phyloP scores from a whole-genome alignment of 495 filamentous ascomycete genomes.

The Staphylotrichum longicolle region DNA sequence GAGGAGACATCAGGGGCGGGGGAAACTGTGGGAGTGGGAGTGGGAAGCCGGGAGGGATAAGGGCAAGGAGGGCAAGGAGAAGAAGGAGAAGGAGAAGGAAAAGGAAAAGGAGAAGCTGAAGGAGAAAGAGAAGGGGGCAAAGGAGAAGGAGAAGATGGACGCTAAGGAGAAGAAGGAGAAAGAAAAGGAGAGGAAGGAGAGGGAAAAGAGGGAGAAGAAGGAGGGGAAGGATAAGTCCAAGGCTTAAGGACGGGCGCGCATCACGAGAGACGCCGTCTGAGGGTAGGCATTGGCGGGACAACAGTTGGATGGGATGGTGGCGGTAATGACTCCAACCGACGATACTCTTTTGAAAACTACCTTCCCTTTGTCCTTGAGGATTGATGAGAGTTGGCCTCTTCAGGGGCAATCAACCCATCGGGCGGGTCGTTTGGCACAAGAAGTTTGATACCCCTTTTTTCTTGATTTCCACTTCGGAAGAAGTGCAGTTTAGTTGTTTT shows the following conservation, averaged over 20 bases:
- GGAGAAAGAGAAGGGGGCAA: not conserved
- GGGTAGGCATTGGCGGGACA: not conserved
- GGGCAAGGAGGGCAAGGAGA: not conserved
- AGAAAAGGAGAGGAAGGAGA: not conserved
- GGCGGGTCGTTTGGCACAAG: not conserved
- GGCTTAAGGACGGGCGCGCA: not conserved
- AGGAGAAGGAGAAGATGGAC: not conserved
- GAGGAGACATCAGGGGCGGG: constrained; percentile 58
- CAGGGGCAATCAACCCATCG: too few relatives aligned
- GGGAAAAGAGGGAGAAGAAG: not conserved
- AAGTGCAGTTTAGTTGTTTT: not conserved
- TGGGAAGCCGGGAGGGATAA: not conserved
- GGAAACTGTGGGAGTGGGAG: not conserved
- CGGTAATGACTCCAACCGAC: not conserved
- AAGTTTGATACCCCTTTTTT: constrained; percentile 13
- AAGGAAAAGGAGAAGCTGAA: not conserved
- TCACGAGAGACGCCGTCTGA: too few relatives aligned
- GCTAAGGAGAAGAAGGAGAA: not conserved
- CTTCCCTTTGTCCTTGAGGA: not conserved
- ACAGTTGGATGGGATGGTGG: not conserved
- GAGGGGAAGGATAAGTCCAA: not conserved
- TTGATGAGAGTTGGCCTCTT: not conserved
- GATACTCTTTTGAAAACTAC: not conserved
- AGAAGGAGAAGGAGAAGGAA: not conserved
- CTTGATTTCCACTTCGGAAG: not conserved